phyloP scores from a whole-genome alignment of 495 filamentous ascomycete species.

The Stereocaulon alpinum region DNA sequence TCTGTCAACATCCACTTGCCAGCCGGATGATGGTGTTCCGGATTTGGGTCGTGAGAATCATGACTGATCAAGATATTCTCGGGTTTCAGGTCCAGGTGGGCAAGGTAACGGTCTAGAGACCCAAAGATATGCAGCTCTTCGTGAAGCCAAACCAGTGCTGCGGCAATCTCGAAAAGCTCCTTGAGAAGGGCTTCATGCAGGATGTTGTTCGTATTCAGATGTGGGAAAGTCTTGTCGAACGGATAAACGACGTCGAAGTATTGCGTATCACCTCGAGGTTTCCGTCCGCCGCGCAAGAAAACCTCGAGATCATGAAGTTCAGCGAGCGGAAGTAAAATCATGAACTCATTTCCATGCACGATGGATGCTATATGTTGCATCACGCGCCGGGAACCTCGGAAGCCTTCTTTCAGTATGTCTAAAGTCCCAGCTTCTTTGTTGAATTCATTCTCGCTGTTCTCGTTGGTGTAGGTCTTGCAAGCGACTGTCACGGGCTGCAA shows the following conservation, averaged over 20 bases:
- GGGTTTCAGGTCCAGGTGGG: constrained; percentile 37
- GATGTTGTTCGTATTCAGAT: not conserved
- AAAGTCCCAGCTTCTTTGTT: not conserved
- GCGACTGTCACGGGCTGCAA: not conserved
- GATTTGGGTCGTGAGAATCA: not conserved
- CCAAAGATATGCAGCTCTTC: constrained; percentile 12
- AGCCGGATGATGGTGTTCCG: not conserved
- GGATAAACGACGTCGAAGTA: not conserved
- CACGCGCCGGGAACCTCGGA: not conserved
- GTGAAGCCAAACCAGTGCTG: constrained; percentile 25
- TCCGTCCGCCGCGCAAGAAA: constrained; percentile 8
- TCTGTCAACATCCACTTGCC: constrained; percentile 29
- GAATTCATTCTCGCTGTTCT: not conserved
- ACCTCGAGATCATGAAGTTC: constrained; percentile 8
- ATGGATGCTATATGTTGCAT: constrained; percentile 14
- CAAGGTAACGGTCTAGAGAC: constrained; percentile 13
- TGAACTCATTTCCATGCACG: constrained; percentile 8
- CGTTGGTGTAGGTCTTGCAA: constrained; percentile 7
- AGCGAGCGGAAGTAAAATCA: constrained; percentile 13
- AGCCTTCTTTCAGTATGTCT: constrained; percentile 2
- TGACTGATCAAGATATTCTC: constrained; percentile 33
- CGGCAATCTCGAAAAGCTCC: constrained; percentile 18
- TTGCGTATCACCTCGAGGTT: not conserved
- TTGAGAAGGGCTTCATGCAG: constrained; percentile 8
- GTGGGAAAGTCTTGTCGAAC: constrained; percentile 8